Conservation (phyloP, 2,329 filamentous ascomycete species). For the Sporothrix pallida region DNA sequence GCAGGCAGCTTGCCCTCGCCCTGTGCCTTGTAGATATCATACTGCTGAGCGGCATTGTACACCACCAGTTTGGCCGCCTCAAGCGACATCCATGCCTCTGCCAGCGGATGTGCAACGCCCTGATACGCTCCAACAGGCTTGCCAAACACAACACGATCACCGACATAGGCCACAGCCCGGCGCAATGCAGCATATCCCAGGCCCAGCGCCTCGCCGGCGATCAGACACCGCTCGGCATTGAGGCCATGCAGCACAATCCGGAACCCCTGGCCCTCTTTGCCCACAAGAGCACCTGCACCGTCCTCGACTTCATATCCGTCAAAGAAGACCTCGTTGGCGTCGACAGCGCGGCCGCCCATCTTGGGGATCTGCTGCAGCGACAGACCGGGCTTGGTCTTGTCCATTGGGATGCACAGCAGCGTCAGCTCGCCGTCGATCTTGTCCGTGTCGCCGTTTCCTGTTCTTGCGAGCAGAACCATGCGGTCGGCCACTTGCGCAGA, state of each 20-base stretch:
- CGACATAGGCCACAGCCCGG: conserved; percentile 68
- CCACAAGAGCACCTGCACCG: conserved; percentile 69
- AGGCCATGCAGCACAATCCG: conserved; percentile 79
- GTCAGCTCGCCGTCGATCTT: conserved; percentile 67
- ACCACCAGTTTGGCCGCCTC: conserved; percentile 69
- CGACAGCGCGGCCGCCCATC: conserved; percentile 82
- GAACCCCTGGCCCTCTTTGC: conserved; percentile 77
- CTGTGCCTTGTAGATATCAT: conserved; percentile 50
- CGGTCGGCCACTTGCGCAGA: conserved; percentile 81
- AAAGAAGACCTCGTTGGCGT: conserved; percentile 89
- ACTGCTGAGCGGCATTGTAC: conserved; percentile 68
- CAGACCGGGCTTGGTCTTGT: conserved; percentile 63
- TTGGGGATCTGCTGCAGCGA: conserved; percentile 77
- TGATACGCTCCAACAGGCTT: conserved; percentile 71
- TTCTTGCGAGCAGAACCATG: conserved; percentile 83
- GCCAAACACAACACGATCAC: conserved; percentile 69
- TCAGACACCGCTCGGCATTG: conserved; percentile 77
- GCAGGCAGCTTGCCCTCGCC: conserved; percentile 42
- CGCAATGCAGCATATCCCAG: conserved; percentile 74
- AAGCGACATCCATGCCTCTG: conserved; percentile 68
- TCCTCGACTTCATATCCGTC: conserved; percentile 69
- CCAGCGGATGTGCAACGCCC: conserved; percentile 68
- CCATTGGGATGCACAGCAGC: conserved; percentile 79
- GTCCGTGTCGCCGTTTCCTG: conserved; percentile 42
- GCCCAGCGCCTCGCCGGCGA: conserved; percentile 80